Base-by-base conservation (phyloP, 1,284 basidiomycete species). In the Malassezia obtusa region DNA sequence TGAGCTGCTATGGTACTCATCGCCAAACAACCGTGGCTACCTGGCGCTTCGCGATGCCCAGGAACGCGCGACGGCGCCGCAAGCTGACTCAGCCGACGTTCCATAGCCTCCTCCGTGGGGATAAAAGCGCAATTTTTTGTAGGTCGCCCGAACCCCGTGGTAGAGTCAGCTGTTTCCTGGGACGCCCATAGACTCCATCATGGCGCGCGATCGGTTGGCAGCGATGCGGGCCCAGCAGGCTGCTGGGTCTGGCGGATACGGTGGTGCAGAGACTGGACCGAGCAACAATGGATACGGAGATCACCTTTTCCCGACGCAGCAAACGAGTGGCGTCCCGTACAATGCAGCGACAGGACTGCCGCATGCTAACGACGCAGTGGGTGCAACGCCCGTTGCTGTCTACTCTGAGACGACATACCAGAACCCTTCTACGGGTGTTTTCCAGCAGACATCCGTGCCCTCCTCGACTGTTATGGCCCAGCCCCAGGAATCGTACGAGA, bases 231-330 rank as follows among this genome's bases (percentile, higher is more conserved):
- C 54, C 48, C 61, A 63, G 43, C 61, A 65, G 45, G 61, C 65
- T 5, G 64, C 64, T 47, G 60, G 54, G 15, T 51, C 60, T 31
- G 62, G 62, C 22, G 68, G 68, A 19, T 71, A 71, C 52, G 66
- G 67, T 39, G 67, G 66, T 17, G 30, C 52, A 12, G 43, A 39
- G n/a, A 35, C 33, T 33, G 52, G 47, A 10, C 15, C 39, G 5
- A 64, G 67, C 33, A 71, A 73, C 64, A 68, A 71, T 45, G 70
- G 70, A 28, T 72, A 72, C 36, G 70, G 67, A n/a, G 70, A 73
- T 37, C 70, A 73, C 50, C 63, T 69, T 21, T 73, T 63, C 49
- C 70, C 70, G 3, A 61, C 69, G 28, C 70, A 67, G 52, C 67
- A 73, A 55, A 30, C 50, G 19, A 50, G 38, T 8, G 57, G 51